Base-by-base conservation (phyloP, 73 alveolate species). In the Stentor roeselii region DNA sequence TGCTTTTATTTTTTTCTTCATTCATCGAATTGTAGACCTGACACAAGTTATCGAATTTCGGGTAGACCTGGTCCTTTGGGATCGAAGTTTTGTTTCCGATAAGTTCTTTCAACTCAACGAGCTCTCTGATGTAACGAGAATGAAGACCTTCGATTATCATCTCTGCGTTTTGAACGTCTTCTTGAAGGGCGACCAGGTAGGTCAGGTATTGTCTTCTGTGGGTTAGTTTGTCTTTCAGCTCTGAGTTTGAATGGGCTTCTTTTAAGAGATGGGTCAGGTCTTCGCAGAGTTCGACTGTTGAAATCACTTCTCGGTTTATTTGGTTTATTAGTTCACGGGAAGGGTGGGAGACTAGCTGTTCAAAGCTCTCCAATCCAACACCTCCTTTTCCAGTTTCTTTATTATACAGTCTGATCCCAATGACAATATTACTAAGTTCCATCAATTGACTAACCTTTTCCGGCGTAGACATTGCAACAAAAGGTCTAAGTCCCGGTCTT, bases 401-500 rank as follows among this genome's bases (percentile, higher is more conserved):
- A 86, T 97, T 97, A 87, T 95, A 95, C 38, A 97, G 96, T 85
- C 99, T 85, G 84, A 97, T 97, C 32, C 99, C 99, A 90, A 97
- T 92, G 36, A 97, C 99, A 35, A 96, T 91, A 83, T 96, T 96
- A 21, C 99, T 92, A 74, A 97, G 93, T 85, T 97, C 99, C 61
- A 95, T 93, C 60, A 97, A 91, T 87, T 97, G 97, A 38, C 99
- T 94, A 3, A 96, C 98, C 87, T 96, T 97, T 89, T 97, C 99
- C 42, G 98, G 98, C 37, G 98, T 95, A 59, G 98, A 93, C 75
- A 97, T 85, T n/a, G 99, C 94, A 3, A 97, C 95, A 90, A 97
- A 97, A 35, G 99, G 99, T 75, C 99, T 94, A 77, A 97, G 94
- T 34, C 99, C 99, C 76, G 99, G 98, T 91, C 98, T 92, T 37